phyloP scores from a whole-genome alignment of 768 basidiomycete genomes.

The Lyophyllum atratum region DNA sequence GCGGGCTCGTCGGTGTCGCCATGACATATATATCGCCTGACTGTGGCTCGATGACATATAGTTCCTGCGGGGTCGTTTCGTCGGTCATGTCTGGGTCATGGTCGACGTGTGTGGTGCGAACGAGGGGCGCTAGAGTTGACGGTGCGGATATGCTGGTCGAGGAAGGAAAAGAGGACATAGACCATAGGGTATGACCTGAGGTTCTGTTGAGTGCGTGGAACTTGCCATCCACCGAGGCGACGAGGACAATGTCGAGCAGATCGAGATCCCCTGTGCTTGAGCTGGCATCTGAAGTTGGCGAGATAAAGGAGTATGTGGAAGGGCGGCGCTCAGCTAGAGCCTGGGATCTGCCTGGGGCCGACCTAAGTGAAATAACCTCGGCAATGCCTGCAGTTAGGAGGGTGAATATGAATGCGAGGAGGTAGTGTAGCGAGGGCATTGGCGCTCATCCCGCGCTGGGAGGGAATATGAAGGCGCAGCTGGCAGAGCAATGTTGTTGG shows the following conservation, averaged over 20 bases:
- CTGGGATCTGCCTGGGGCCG: conserved; percentile 19
- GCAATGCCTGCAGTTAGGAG: conserved; percentile 31
- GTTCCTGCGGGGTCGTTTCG: conserved; percentile 59
- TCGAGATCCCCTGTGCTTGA: conserved; percentile 48
- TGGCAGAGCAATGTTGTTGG: conserved; percentile 1
- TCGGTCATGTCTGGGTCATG: conserved; percentile 57
- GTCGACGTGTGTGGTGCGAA: conserved; percentile 67
- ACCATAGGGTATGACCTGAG: conserved; percentile 84
- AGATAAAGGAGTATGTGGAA: conserved; percentile 18
- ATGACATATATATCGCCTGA: conserved; percentile 92
- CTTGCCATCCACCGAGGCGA: conserved; percentile 92
- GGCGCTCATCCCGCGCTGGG: conserved; percentile 27
- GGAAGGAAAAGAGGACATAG: conserved; percentile 67
- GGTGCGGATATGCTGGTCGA: conserved; percentile 41
- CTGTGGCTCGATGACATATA: conserved; percentile 94
- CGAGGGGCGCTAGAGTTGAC: conserved; percentile 67
- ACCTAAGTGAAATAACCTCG: conserved; percentile 30
- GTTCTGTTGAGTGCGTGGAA: conserved; percentile 92
- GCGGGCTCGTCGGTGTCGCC: conserved; percentile 61
- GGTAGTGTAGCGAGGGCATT: conserved; percentile 35
- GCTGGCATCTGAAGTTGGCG: conserved; percentile 16
- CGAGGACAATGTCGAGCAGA: conserved; percentile 80
- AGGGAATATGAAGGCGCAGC: not conserved
- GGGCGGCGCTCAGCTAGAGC: conserved; percentile 27
- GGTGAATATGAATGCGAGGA: conserved; percentile 25